A percentile compares a stretch with the other conserved stretches of the same genome.
Evolutionary conservation across 2,329 filamentous ascomycete genomes (phyloP).

Genomic region (Elsinoe perseae): DNA sequence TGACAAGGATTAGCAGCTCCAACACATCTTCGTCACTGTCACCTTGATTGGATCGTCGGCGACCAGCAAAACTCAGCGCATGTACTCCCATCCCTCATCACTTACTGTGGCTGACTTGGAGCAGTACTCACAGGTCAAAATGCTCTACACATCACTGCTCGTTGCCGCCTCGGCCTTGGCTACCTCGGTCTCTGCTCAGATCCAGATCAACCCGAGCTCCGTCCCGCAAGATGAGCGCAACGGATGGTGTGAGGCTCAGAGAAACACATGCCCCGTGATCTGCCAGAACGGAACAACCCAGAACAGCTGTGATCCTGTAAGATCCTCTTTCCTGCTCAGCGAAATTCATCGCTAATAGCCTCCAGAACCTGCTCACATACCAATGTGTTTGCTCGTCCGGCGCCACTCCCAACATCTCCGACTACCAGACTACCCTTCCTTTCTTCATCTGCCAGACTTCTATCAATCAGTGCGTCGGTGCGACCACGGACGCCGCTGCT

Average conservation of each 20-base stretch:
- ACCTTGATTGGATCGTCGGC: not conserved
- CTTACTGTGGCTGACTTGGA: not conserved
- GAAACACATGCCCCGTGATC: slow-evolving; percentile 52
- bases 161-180: slow-evolving; percentile 41
- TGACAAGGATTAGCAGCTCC: not conserved
- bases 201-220: slow-evolving; percentile 36
- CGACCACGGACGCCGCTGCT: slow-evolving; percentile 32
- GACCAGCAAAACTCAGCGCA: not conserved
- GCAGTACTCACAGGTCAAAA: slow-evolving; percentile 26
- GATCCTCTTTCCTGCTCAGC: slow-evolving; percentile 23
- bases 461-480: slow-evolving; percentile 36
- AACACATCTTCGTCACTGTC: not conserved
- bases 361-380: slow-evolving; percentile 43
- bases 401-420: slow-evolving; percentile 46
- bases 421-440: slow-evolving; percentile 52
- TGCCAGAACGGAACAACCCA: slow-evolving; percentile 42
- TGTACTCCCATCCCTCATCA: not conserved
- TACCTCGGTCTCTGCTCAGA: slow-evolving; percentile 40
- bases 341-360: slow-evolving; percentile 18
- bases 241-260: slow-evolving; percentile 52
- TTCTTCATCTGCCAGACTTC: slow-evolving; percentile 52
- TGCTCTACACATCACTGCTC: slow-evolving; percentile 43
- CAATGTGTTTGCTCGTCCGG: slow-evolving; percentile 52
- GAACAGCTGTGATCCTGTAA: slow-evolving; percentile 53
- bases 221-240: slow-evolving; percentile 33